phyloP scores from a whole-genome alignment of 2,329 filamentous ascomycete genomes.

The Cryphonectria japonica region DNA sequence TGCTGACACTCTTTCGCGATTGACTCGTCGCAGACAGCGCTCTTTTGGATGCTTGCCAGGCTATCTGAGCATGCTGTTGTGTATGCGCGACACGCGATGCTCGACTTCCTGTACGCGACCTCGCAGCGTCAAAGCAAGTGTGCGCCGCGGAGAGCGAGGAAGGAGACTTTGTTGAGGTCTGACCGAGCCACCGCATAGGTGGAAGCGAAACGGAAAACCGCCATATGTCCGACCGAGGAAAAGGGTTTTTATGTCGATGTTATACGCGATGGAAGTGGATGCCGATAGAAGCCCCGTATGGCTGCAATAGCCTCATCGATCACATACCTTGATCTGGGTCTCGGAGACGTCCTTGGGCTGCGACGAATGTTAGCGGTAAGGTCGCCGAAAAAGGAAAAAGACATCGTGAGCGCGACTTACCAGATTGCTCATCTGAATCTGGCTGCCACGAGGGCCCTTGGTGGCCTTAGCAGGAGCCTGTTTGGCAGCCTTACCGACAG shows the following conservation, averaged over 20 bases:
- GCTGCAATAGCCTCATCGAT: conserved; percentile 73
- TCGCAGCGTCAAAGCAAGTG: conserved; percentile 15
- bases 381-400: not conserved
- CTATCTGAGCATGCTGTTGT: conserved; percentile 45
- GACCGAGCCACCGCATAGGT: conserved; percentile 27
- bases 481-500: conserved; percentile 63
- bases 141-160: conserved; percentile 39
- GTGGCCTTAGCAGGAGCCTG: conserved; percentile 67
- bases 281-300: conserved; percentile 74
- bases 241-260: conserved; percentile 32
- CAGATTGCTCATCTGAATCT: conserved; percentile 98
- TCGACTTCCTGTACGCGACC: conserved; percentile 55
- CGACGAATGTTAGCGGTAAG: conserved; percentile 49
- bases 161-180: conserved; percentile 43
- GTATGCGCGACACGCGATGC: conserved; percentile 56
- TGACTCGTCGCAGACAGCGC: conserved; percentile 30
- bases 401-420: conserved; percentile 59
- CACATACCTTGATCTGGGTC: conserved; percentile 99
- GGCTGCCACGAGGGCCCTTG: conserved; percentile 74
- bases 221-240: conserved; percentile 32
- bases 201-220: conserved; percentile 30
- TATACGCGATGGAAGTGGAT: conserved; percentile 45
- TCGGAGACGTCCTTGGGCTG: conserved; percentile 97
- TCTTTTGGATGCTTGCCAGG: conserved; percentile 57
- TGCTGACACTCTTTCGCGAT: conserved; percentile 34